Conservation (phyloP, 208 protist genomes). For the Leishmania major region DNA sequence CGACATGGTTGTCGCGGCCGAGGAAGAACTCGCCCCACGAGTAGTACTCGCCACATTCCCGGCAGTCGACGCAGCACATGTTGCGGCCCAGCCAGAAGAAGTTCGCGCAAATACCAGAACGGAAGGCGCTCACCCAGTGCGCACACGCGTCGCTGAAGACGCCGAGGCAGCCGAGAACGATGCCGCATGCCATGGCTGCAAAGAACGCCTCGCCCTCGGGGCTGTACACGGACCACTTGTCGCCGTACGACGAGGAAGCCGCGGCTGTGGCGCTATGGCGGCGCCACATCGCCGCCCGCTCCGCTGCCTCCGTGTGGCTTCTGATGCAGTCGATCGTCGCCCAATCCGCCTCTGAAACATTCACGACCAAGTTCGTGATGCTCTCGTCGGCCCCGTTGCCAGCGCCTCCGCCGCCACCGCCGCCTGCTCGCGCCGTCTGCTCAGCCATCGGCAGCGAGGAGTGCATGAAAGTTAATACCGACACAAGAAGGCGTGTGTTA, state of each 20-base stretch:
- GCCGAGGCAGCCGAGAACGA: slow-evolving; percentile 54
- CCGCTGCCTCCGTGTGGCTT: slow-evolving; percentile 48
- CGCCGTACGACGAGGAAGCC: neutral
- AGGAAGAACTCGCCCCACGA: slow-evolving; percentile 71
- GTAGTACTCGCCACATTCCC: slow-evolving; percentile 52
- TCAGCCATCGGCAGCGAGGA: neutral
- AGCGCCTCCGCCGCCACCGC: neutral
- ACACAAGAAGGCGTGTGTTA: neutral
- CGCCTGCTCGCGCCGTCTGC: too few relatives aligned
- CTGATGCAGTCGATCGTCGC: slow-evolving; percentile 71
- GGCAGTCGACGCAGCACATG: slow-evolving; percentile 56
- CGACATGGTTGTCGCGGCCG: slow-evolving; percentile 42
- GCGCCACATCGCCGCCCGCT: slow-evolving; percentile 31
- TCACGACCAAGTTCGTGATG: slow-evolving; percentile 17
- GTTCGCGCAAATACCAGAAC: slow-evolving; percentile 58
- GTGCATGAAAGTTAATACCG: neutral
- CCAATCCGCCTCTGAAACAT: slow-evolving; percentile 58
- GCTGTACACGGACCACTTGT: slow-evolving; percentile 24
- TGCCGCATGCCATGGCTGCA: slow-evolving; percentile 41
- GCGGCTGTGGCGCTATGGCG: slow-evolving; percentile 4
- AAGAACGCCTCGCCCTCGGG: slow-evolving; percentile 45
- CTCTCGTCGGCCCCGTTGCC: neutral
- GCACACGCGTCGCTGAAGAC: slow-evolving; percentile 72
- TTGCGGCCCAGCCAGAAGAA: slow-evolving; percentile 63
- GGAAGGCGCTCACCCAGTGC: slow-evolving; percentile 64